Evolutionary conservation across 129 eudicot genomes (phyloP).

Genomic region (Ambrosia artemisiifolia): DNA sequence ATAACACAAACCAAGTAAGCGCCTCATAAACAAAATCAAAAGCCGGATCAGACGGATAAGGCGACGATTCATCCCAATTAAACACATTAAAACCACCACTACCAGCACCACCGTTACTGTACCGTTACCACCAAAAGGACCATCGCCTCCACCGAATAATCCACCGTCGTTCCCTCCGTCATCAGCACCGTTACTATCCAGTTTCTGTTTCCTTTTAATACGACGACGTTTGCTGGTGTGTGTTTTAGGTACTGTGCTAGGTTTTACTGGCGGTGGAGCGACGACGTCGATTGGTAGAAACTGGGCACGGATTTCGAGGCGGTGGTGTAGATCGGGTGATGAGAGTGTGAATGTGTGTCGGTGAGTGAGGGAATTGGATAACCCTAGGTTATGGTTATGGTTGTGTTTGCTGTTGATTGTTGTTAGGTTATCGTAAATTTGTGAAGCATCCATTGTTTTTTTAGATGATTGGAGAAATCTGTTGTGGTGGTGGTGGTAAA

Average conservation of each 20-base stretch:
- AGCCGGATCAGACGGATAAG: slow-evolving; percentile 41
- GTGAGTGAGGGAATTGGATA: slow-evolving; percentile 14
- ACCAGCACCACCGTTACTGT: slow-evolving; percentile 3
- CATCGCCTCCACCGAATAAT: slow-evolving; percentile 29
- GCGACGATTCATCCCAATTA: slow-evolving; percentile 36
- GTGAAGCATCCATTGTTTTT: slow-evolving; percentile 29
- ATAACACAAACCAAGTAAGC: slow-evolving; percentile 39
- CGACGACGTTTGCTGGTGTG: slow-evolving; percentile 26
- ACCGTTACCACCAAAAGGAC: slow-evolving; percentile 21
- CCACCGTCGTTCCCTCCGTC: slow-evolving; percentile 28
- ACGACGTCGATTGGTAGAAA: slow-evolving; percentile 32
- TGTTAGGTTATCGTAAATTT: slow-evolving; percentile 24
- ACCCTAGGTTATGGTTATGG: slow-evolving; percentile 16
- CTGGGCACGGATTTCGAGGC: slow-evolving; percentile 20
- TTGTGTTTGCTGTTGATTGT: slow-evolving; percentile 14
- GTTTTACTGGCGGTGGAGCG: slow-evolving; percentile 39
- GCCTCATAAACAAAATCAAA: slow-evolving; percentile 40
- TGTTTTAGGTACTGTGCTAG: slow-evolving; percentile 24
- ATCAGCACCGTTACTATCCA: slow-evolving; percentile 9
- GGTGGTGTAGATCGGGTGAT: slow-evolving; percentile 16
- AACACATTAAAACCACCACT: slow-evolving; percentile 28
- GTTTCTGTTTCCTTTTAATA: slow-evolving; percentile 16
- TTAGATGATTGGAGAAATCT: not conserved
- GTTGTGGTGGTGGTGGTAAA: too few relatives aligned
- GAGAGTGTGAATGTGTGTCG: slow-evolving; percentile 23